These are phyloP conservation scores for Hortaea sp. DNA, from an alignment of 2,329 filamentous ascomycete genomes.

Conservation along the genomic window DNA sequence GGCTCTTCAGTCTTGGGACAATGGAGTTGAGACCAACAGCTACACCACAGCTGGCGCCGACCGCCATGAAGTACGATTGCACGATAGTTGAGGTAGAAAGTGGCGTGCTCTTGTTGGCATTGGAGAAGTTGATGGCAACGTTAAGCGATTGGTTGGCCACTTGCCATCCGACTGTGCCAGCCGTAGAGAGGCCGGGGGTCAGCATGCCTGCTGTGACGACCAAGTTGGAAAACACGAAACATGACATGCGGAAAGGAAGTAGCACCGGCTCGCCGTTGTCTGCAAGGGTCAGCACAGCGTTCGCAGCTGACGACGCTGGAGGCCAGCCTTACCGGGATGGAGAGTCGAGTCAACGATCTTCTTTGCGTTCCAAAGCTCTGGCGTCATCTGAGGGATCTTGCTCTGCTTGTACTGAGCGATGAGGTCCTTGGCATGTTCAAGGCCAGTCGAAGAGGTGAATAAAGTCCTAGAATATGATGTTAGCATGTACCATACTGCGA, in stretches of 20 bases:
- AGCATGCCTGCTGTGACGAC: slow-evolving; percentile 96
- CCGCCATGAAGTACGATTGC: slow-evolving; percentile 85
- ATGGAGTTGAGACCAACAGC: slow-evolving; percentile 84
- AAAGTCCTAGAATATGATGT: slow-evolving; percentile 55
- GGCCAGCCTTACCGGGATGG: slow-evolving; percentile 63
- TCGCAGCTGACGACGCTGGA: not conserved
- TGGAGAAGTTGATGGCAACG: slow-evolving; percentile 93
- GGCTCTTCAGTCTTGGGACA: slow-evolving; percentile 69
- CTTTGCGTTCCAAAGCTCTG: slow-evolving; percentile 89
- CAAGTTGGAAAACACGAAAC: slow-evolving; percentile 85
- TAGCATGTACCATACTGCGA: not conserved
- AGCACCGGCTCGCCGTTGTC: slow-evolving; percentile 90
- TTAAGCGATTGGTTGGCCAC: slow-evolving; percentile 95
- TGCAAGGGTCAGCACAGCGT: slow-evolving; percentile 26
- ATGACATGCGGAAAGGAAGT: slow-evolving; percentile 95
- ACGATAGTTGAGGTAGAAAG: slow-evolving; percentile 70
- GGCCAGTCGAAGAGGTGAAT: slow-evolving; percentile 63
- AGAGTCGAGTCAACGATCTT: slow-evolving; percentile 94
- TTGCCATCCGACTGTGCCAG: slow-evolving; percentile 87
- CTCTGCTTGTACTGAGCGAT: slow-evolving; percentile 81
- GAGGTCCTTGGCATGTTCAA: slow-evolving; percentile 77
- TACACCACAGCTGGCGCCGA: slow-evolving; percentile 86
- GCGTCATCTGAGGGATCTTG: slow-evolving; percentile 68
- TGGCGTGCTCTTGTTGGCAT: slow-evolving; percentile 94
- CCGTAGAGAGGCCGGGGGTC: slow-evolving; percentile 73